A percentile compares a stretch with the other conserved stretches of the same genome.
These are phyloP conservation scores for Canna indica DNA, from an alignment of 176 grass and related monocot species.

Conservation along the genomic window DNA sequence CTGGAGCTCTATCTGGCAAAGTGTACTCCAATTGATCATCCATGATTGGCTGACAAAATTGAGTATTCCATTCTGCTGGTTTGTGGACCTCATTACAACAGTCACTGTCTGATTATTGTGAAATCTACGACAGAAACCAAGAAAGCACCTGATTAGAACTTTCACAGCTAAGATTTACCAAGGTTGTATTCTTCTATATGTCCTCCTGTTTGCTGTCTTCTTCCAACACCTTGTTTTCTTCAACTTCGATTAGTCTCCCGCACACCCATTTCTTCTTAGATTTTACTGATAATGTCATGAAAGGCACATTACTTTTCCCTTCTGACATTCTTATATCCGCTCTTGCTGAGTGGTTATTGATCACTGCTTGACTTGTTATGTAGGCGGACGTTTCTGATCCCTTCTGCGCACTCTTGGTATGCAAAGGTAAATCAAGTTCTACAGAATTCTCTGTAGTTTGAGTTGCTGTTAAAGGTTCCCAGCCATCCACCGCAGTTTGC, in stretches of 20 bases:
- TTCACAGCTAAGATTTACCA: neutral
- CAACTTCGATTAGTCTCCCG: constrained; percentile 42
- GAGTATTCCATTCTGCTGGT: neutral
- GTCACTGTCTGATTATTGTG: neutral
- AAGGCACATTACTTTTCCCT: constrained; percentile 11
- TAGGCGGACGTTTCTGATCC: constrained; percentile 24
- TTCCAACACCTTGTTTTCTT: neutral
- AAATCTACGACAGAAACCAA: neutral
- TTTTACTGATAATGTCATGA: constrained; percentile 16
- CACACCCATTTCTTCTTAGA: constrained; percentile 49
- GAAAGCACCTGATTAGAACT: neutral
- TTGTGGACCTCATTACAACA: neutral
- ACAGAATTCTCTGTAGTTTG: constrained; percentile 30
- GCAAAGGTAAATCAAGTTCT: constrained; percentile 32
- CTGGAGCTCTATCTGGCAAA: neutral
- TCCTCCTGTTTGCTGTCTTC: neutral
- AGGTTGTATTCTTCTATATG: neutral
- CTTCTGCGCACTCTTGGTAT: constrained; percentile 20
- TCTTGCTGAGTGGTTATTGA: neutral
- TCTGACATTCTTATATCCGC: constrained; percentile 4
- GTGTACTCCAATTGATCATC: neutral
- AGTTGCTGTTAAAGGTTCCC: constrained; percentile 19
- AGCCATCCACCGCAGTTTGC: constrained; percentile 8
- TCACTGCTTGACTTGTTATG: constrained; percentile 9
- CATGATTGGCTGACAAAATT: neutral